phyloP scores from a whole-genome alignment of 371 early-diverging fungal species.

The Lichtheimia ornata region DNA sequence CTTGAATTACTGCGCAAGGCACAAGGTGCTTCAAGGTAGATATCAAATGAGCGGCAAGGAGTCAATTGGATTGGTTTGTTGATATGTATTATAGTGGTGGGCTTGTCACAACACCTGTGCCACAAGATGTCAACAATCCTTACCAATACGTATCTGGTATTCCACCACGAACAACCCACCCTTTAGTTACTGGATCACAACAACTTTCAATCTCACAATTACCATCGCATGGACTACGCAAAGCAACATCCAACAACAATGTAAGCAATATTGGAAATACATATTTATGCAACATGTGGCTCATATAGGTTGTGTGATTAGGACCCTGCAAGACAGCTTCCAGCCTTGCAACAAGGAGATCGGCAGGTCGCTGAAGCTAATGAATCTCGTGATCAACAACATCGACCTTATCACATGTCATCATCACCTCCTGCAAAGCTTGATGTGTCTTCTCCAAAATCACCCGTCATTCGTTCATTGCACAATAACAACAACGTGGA shows the following conservation, averaged over 20 bases:
- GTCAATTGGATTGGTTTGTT: too few species aligned
- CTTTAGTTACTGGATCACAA: constrained; percentile 16
- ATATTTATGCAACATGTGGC: too few species aligned
- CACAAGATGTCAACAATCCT: constrained; percentile 61
- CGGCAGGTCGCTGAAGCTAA: too few species aligned
- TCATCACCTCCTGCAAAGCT: too few species aligned
- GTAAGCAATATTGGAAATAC: too few species aligned
- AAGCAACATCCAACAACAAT: too few species aligned
- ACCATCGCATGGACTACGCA: not conserved
- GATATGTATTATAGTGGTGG: not conserved
- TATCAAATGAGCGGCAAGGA: not conserved
- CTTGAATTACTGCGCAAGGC: constrained; percentile 50
- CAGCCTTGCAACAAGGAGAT: too few species aligned
- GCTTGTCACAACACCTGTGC: constrained; percentile 47
- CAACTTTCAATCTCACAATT: constrained; percentile 3
- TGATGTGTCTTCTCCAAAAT: too few species aligned
- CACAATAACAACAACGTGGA: constrained; percentile 9
- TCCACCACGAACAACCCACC: constrained; percentile 12
- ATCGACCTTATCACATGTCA: too few species aligned
- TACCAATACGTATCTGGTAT: constrained; percentile 35
- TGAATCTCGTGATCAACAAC: too few species aligned
- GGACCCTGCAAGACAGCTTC: too few species aligned
- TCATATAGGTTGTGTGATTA: too few species aligned
- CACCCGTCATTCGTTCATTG: not conserved
- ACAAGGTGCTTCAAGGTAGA: constrained; percentile 7